Evolutionary conservation across 192 early-diverging fungal species (phyloP).

Genomic region (Coemansia erecta): DNA sequence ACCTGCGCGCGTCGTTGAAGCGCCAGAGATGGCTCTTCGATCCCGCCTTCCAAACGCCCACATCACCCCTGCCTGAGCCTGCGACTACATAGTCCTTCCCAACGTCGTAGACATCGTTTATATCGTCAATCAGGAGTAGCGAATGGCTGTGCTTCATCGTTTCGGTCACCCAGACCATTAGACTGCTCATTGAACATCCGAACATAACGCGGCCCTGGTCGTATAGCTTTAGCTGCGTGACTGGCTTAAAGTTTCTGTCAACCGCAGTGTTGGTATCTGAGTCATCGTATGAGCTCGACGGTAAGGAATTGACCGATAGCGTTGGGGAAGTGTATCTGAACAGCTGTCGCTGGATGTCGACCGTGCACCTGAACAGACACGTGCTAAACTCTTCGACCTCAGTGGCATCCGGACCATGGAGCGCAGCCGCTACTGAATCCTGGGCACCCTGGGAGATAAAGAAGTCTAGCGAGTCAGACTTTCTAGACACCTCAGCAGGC

Average conservation of each 20-base stretch:
- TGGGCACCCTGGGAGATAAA: conserved; percentile 32
- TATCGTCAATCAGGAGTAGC: conserved; percentile 28
- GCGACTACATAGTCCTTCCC: conserved; percentile 43
- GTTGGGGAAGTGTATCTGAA: no score
- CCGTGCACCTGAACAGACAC: not conserved
- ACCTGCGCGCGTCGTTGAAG: conserved; percentile 43
- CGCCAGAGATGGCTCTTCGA: conserved; percentile 45
- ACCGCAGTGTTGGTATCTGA: conserved; percentile 9
- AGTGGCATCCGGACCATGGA: no score
- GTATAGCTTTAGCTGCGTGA: conserved; percentile 29
- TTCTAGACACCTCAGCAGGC: not conserved
- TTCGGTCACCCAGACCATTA: conserved; percentile 30
- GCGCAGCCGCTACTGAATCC: not conserved
- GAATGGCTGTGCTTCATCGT: conserved; percentile 25
- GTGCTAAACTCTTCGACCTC: not conserved
- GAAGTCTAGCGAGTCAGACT: conserved; percentile 8
- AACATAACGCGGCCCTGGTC: conserved; percentile 37
- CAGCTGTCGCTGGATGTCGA: conserved; percentile 4
- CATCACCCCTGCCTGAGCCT: conserved; percentile 25
- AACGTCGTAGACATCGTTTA: conserved; percentile 41
- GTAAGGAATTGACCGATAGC: conserved; percentile 16
- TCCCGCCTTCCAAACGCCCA: conserved; percentile 46
- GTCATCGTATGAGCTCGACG: conserved; percentile 8
- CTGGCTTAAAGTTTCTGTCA: conserved; percentile 17
- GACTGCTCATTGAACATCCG: conserved; percentile 22